Evolutionary conservation across 2,329 filamentous ascomycete species (phyloP).

Genomic region (Colletotrichum camelliae): DNA sequence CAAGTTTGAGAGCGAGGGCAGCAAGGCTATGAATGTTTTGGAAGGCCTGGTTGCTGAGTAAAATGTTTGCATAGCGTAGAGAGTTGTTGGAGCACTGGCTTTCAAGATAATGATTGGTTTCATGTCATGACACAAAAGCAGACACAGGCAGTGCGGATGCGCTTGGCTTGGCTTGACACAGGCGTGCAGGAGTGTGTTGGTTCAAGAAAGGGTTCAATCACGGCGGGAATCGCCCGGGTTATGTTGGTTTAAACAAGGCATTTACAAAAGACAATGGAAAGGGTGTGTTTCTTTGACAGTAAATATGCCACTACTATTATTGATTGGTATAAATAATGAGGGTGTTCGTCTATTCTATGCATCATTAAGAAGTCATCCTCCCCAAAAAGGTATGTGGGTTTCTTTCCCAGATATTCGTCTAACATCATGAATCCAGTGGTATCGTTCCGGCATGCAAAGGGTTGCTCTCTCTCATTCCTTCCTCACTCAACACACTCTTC

Average conservation of each 20-base stretch:
- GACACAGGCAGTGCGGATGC: not conserved
- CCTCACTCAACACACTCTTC: not conserved
- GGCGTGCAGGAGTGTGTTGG: not conserved
- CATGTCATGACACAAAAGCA: slow-evolving; percentile 7
- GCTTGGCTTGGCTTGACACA: not conserved
- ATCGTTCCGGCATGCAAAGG: slow-evolving; percentile 14
- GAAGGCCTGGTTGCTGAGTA: slow-evolving; percentile 71
- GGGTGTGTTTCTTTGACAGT: not conserved
- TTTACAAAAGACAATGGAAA: not conserved
- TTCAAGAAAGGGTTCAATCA: not conserved
- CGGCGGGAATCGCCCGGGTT: not conserved
- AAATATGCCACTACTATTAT: slow-evolving; percentile 12
- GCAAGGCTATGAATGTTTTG: slow-evolving; percentile 76
- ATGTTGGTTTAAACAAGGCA: not conserved
- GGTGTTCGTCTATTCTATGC: slow-evolving; percentile 11
- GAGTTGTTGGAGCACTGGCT: not conserved
- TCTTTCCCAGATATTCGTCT: not conserved
- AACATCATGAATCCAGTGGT: not conserved
- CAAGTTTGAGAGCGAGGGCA: slow-evolving; percentile 83
- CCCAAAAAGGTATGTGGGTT: not conserved
- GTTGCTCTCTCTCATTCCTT: not conserved
- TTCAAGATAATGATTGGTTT: not conserved
- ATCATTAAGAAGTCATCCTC: slow-evolving; percentile 11
- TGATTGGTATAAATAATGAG: not conserved
- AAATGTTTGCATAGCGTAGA: slow-evolving; percentile 20